Base-by-base conservation (phyloP, 164 flowering plant genomes). In the Vitis cinerea region DNA sequence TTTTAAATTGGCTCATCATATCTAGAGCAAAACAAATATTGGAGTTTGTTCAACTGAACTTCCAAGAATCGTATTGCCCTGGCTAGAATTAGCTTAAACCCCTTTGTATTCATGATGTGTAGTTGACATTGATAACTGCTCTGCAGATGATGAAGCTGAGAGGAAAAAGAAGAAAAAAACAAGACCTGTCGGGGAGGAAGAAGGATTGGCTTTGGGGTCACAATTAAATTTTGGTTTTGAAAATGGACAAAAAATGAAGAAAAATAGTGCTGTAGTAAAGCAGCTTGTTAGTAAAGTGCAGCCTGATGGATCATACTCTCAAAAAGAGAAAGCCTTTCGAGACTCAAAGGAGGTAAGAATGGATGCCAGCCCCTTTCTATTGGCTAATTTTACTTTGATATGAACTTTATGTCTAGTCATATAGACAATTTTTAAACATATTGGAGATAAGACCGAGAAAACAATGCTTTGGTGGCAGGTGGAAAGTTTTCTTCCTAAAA, bases 91-190 rank as follows among this genome's bases (percentile, higher is more conserved):
- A 37, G 44, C 27, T 37, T 37, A 37, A 37, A 37, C 7, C 44
- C 44, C 1, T 4, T 16, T n/a, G 13, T 58, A 23, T 50, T 16
- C 4, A 1, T 53, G 15, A 47, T 37, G 2, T 31, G 49, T 62
- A 50, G 44, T 50, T 49, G 23, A 30, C 51, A 10, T 3, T 30
- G 23, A 30, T 4, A 44, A 37, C 8, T 65, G 17, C 67, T 71
- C 9, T 75, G 74, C 82, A 93, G 99, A 88, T 82, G 93, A 87
- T 64, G 93, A 85, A 71, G 75, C 81, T 64, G 90, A 86, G 59
- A 69, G 83, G 71, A 88, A 78, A 75, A 92, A 86, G 82, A 94
- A 94, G 79, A 90, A 88, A 72, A 87, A 81, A 78, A 47, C 71
- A 4, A 81, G 67, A 72, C 59, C 75, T 56, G 50, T 71, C 15